Conservation (phyloP, 768 basidiomycete species). For the Leccinum pellstonianum region DNA sequence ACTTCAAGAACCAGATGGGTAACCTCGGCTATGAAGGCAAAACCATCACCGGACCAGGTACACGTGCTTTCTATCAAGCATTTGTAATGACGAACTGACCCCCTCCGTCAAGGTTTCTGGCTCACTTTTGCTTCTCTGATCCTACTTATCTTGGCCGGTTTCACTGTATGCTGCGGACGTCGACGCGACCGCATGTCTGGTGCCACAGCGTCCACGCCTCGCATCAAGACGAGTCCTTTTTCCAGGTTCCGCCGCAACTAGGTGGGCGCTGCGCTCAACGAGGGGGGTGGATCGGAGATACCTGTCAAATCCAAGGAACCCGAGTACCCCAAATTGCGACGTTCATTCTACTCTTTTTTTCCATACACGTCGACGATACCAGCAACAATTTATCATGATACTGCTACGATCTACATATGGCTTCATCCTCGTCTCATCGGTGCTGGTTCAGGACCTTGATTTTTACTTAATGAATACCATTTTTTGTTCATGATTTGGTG, state of each 20-base stretch:
- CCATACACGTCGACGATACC: constrained; percentile 4
- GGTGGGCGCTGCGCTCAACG: neutral
- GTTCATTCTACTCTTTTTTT: neutral
- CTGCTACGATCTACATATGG: constrained; percentile 9
- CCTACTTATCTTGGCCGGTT: constrained; percentile 61
- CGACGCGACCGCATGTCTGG: constrained; percentile 51
- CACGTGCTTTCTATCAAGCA: constrained; percentile 17
- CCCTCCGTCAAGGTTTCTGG: constrained; percentile 62
- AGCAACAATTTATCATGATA: constrained; percentile 9
- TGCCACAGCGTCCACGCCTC: constrained; percentile 26
- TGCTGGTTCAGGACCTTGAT: constrained; percentile 1
- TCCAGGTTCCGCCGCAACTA: constrained; percentile 41
- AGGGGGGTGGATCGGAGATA: neutral
- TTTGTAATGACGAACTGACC: neutral
- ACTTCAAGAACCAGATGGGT: constrained; percentile 55
- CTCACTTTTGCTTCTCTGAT: constrained; percentile 66
- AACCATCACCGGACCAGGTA: constrained; percentile 68
- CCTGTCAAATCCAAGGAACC: neutral
- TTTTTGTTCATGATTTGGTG: neutral
- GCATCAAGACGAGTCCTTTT: constrained; percentile 31
- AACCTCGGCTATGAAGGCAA: constrained; percentile 41
- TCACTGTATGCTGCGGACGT: constrained; percentile 70
- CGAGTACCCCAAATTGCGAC: neutral
- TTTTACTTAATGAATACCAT: constrained; percentile 9
- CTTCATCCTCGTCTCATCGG: neutral